Percentiles rank a stretch among this genome's conserved stretches.
These are phyloP conservation scores for Glarea lozoyensis DNA, from an alignment of 495 filamentous ascomycete genomes.

Conservation along the genomic window DNA sequence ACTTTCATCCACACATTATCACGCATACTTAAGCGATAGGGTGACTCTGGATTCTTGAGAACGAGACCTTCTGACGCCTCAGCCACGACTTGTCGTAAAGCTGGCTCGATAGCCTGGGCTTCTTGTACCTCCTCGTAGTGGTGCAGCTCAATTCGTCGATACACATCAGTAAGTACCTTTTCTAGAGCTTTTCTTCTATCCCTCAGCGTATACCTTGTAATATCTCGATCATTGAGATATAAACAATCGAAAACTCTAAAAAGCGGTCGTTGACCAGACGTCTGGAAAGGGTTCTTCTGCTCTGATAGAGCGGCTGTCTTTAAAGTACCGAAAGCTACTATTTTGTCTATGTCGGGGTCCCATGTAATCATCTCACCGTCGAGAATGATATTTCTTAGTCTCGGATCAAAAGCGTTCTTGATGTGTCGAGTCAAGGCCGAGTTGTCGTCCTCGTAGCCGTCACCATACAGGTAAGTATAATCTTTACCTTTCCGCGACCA, in stretches of 20 bases:
- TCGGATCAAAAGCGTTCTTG: constrained; percentile 64
- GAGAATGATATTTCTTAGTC: constrained; percentile 76
- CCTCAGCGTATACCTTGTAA: constrained; percentile 74
- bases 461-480: constrained; percentile 90
- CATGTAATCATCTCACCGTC: constrained; percentile 99
- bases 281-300: constrained; percentile 65
- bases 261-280: constrained; percentile 65
- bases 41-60: constrained; percentile 83
- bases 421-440: constrained; percentile 75
- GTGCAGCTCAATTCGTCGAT: constrained; percentile 77
- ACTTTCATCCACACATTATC: constrained; percentile 99
- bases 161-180: constrained; percentile 51
- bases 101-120: constrained; percentile 63
- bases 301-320: constrained; percentile 84
- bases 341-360: constrained; percentile 80
- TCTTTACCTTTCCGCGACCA: constrained; percentile 98
- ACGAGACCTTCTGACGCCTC: constrained; percentile 88
- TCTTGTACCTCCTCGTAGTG: constrained; percentile 57
- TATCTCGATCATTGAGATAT: constrained; percentile 68
- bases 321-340: constrained; percentile 83
- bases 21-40: constrained; percentile 80
- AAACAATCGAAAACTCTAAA: constrained; percentile 85
- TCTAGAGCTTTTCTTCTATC: constrained; percentile 74
- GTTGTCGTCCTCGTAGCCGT: constrained; percentile 63
- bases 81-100: constrained; percentile 73